Evolutionary conservation across 2,329 filamentous ascomycete species (phyloP), one percentile per base, ranked within the genome.

Genomic region (Stemphylium beticola): DNA sequence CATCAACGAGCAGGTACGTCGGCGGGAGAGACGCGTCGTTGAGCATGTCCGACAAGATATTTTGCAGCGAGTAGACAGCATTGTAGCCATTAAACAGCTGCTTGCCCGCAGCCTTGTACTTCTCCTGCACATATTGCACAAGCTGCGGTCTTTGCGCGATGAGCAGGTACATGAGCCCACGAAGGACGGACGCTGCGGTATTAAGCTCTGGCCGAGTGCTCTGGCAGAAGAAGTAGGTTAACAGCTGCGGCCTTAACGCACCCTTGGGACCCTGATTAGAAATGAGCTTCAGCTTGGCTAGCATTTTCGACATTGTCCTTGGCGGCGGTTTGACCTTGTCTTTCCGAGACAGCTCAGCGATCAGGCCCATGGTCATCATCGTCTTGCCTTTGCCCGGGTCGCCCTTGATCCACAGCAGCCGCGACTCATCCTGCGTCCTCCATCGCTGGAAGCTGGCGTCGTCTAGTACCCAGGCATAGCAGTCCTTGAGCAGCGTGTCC

Each of bases 141-240:
- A 20, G 17, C 17, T 38, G 6, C 15, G 1, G 3, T 20, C 15
- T 20, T 12, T 38, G 36, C 3, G 3, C 36, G 15, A 38, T 48
- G 0, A 84, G 66, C 7, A 76, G 29, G 38, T 72, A 81, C 0
- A 82, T 70, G 0, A 83, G 66, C 0, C 81, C 78, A 0, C 77
- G 72, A 1, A 83, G 57, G 0, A 82, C 74, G 0, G 77, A 68
- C 0, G 57, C 69, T 0, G 75, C 75, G 38, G 61, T 77, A 52
- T 78, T 80, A 9, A 79, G 20, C 1, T 61, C 44, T 0, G 53
- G 15, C 34, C 79, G 60, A 6, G 74, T 74, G 17, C 67, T 66
- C 59, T 83, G 73, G 61, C 77, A 47, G 38, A 41, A 41, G 38
- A 41, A 42, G 38, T 26, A 40, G 18, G 20, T 26, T 11, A 40